Conservation (phyloP, 305 asterid genomes). For the Fraxinus floribunda region DNA sequence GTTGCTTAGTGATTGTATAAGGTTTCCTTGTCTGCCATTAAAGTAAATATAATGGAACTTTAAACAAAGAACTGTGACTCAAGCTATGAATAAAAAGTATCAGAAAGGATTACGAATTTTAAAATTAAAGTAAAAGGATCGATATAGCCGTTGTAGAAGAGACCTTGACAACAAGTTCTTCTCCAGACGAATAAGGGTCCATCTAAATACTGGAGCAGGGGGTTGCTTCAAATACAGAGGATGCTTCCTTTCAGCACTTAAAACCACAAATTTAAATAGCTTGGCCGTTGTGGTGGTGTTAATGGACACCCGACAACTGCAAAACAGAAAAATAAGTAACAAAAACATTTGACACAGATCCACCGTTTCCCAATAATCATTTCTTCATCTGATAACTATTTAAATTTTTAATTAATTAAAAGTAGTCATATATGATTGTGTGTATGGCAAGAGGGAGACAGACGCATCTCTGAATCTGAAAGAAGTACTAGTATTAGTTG, state of each 20-base stretch:
- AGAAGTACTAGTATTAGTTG: constrained; percentile 30
- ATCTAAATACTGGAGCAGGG: constrained; percentile 44
- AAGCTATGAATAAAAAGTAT: neutral
- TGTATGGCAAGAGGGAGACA: constrained; percentile 16
- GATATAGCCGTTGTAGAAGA: neutral
- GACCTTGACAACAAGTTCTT: constrained; percentile 80
- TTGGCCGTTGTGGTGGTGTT: constrained; percentile 42
- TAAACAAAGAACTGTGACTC: constrained; percentile 13
- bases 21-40: constrained; percentile 82
- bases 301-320: constrained; percentile 61
- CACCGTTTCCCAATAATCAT: constrained; percentile 32
- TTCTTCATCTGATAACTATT: neutral
- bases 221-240: constrained; percentile 49
- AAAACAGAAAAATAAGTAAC: constrained; percentile 47
- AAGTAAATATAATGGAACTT: constrained; percentile 16
- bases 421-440: neutral
- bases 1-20: constrained; percentile 92
- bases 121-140: constrained; percentile 6
- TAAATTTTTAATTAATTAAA: neutral
- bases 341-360: constrained; percentile 38
- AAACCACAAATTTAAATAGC: constrained; percentile 38
- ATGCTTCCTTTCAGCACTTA: constrained; percentile 42
- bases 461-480: constrained; percentile 39
- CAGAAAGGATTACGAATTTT: constrained; percentile 14
- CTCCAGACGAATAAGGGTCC: constrained; percentile 90